A percentile compares a stretch with the other conserved stretches of the same genome.
Conservation (phyloP, 441 rosid species). For the Flueggea neowawraea region DNA sequence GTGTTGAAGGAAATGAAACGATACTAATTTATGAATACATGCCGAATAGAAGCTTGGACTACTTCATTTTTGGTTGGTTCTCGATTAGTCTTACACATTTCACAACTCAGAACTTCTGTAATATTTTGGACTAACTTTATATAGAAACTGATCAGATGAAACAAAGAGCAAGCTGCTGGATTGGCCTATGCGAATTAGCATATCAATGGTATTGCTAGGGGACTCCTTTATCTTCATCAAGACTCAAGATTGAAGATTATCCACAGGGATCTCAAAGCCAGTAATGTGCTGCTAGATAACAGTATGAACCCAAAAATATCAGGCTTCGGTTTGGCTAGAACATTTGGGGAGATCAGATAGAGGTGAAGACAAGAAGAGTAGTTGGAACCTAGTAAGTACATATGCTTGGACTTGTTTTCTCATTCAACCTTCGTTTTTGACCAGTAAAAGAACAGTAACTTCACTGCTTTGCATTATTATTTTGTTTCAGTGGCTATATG, state of each 20-base stretch:
- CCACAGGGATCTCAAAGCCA: slow-evolving; percentile 13
- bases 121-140: too few species aligned
- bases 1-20: slow-evolving; percentile 36
- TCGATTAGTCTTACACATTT: too few species aligned
- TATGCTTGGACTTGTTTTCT: not conserved
- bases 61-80: slow-evolving; percentile 33
- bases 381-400: slow-evolving; percentile 13
- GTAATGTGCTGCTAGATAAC: slow-evolving; percentile 19
- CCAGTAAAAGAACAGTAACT: too few species aligned
- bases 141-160: slow-evolving; percentile 2
- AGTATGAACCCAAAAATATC: slow-evolving; percentile 23
- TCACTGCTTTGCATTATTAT: not conserved
- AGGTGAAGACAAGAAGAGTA: slow-evolving; percentile 9
- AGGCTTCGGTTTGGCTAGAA: slow-evolving; percentile 27
- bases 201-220: slow-evolving; percentile 12
- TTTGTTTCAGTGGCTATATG: slow-evolving; percentile 55
- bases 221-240: slow-evolving; percentile 14
- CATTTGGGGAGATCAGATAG: slow-evolving; percentile 18
- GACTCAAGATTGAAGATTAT: slow-evolving; percentile 17
- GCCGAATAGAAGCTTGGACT: slow-evolving; percentile 43
- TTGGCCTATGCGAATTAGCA: slow-evolving; percentile 8
- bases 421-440: too few species aligned
- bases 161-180: slow-evolving; percentile 1
- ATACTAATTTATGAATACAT: slow-evolving; percentile 44
- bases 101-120: too few species aligned